Evolutionary conservation across 2,329 filamentous ascomycete species (phyloP).

Genomic region (Phyllosticta ampelicida): DNA sequence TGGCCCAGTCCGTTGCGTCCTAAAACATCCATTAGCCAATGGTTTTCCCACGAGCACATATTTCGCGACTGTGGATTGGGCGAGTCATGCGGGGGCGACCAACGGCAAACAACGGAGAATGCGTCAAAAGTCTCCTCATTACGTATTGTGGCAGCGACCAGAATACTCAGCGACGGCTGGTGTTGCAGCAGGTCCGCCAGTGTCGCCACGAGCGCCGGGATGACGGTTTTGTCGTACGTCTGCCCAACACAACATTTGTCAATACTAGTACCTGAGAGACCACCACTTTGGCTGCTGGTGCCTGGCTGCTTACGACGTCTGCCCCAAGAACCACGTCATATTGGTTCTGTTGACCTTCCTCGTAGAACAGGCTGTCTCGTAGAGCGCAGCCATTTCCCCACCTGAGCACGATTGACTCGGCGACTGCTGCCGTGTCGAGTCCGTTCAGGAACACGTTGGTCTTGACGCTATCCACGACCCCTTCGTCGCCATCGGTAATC

Average conservation of each 20-base stretch:
- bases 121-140: slow-evolving; percentile 57
- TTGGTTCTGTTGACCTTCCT: slow-evolving; percentile 23
- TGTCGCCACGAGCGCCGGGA: slow-evolving; percentile 54
- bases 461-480: slow-evolving; percentile 56
- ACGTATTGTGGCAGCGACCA: slow-evolving; percentile 61
- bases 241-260: slow-evolving; percentile 19
- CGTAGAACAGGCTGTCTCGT: slow-evolving; percentile 14
- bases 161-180: slow-evolving; percentile 45
- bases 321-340: slow-evolving; percentile 61
- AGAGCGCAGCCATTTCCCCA: slow-evolving; percentile 50
- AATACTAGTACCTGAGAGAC: neutral
- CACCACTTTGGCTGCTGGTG: neutral
- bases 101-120: slow-evolving; percentile 51
- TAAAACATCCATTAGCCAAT: slow-evolving; percentile 22
- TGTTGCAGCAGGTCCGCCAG: slow-evolving; percentile 50
- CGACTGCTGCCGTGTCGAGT: slow-evolving; percentile 39
- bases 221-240: slow-evolving; percentile 59
- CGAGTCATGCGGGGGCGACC: slow-evolving; percentile 18
- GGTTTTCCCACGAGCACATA: neutral
- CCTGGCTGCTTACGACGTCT: slow-evolving; percentile 46
- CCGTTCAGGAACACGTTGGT: slow-evolving; percentile 60
- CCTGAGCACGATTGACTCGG: slow-evolving; percentile 41
- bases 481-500: slow-evolving; percentile 64
- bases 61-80: neutral
- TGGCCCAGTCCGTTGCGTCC: slow-evolving; percentile 26